These are phyloP conservation scores for Candida broadrunensis DNA, from an alignment of 805 yeast genomes.

Conservation along the genomic window DNA sequence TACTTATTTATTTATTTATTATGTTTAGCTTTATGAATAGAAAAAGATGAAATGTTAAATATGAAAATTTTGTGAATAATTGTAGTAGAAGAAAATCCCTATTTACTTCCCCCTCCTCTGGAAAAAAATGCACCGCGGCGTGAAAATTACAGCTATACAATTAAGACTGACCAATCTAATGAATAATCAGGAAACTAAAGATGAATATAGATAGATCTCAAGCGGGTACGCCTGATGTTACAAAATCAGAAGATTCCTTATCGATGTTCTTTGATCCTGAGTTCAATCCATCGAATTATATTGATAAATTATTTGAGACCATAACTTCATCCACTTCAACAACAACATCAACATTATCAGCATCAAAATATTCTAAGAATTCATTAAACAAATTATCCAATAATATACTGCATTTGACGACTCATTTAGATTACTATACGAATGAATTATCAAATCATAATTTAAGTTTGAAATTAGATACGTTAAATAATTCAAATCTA, in stretches of 20 bases:
- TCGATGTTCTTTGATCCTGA: slow-evolving; percentile 68
- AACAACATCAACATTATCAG: slow-evolving; percentile 1
- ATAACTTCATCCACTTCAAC: slow-evolving; percentile 15
- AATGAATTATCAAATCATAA: slow-evolving; percentile 47
- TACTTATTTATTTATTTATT: too few relatives aligned
- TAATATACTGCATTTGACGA: slow-evolving; percentile 48
- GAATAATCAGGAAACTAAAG: too few relatives aligned
- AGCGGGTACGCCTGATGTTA: background rate
- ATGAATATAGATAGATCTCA: background rate
- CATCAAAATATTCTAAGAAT: slow-evolving; percentile 5
- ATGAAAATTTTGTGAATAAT: too few relatives aligned
- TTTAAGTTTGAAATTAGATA: slow-evolving; percentile 47
- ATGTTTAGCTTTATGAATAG: too few relatives aligned
- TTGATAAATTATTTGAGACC: slow-evolving; percentile 57
- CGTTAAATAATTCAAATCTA: slow-evolving; percentile 39
- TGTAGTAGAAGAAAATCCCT: too few relatives aligned
- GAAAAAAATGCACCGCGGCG: too few relatives aligned
- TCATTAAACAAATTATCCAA: slow-evolving; percentile 40
- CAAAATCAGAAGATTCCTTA: slow-evolving; percentile 40
- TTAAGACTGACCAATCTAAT: too few relatives aligned
- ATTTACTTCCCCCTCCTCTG: too few relatives aligned
- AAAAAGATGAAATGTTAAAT: too few relatives aligned
- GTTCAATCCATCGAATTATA: slow-evolving; percentile 61
- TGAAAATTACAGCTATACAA: too few relatives aligned
- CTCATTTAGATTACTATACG: slow-evolving; percentile 62